Evolutionary conservation across 805 yeast genomes (phyloP).

Genomic region (Blastobotrys peoriensis): DNA sequence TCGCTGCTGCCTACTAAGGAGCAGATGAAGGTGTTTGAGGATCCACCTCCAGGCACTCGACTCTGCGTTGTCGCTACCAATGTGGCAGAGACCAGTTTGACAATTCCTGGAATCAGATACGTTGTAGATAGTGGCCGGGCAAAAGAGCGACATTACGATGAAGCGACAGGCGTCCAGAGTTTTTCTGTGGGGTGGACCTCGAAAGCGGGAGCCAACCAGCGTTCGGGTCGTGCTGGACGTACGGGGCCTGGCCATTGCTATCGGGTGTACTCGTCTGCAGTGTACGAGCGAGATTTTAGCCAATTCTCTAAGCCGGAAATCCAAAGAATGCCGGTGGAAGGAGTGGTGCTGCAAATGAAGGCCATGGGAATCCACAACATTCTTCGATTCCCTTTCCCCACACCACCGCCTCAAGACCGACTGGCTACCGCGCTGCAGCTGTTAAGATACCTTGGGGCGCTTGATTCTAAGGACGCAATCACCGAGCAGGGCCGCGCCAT

Average conservation of each 20-base stretch:
- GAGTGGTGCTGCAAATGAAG: conserved; percentile 93
- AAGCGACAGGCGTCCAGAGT: conserved; percentile 84
- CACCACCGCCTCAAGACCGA: conserved; percentile 69
- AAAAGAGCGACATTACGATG: conserved; percentile 78
- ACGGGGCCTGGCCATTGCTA: conserved; percentile 99
- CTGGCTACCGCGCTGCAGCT: conserved; percentile 61
- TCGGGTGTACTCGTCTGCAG: conserved; percentile 86
- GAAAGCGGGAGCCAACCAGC: conserved; percentile 92
- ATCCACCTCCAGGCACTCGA: conserved; percentile 80
- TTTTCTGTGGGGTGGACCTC: conserved; percentile 89
- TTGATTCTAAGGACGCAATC: conserved; percentile 45
- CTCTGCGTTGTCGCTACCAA: conserved; percentile 93
- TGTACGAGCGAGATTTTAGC: conserved; percentile 76
- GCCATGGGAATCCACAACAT: conserved; percentile 93
- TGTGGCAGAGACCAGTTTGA: conserved; percentile 95
- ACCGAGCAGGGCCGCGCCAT: conserved; percentile 79
- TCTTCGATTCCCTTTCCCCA: conserved; percentile 91
- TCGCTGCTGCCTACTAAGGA: conserved; percentile 90
- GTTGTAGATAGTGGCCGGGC: conserved; percentile 95
- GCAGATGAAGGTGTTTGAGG: conserved; percentile 86
- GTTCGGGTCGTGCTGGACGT: conserved; percentile 97
- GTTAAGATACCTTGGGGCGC: conserved; percentile 71
- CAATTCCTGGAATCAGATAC: conserved; percentile 91
- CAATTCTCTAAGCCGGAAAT: conserved; percentile 89
- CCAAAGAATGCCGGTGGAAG: conserved; percentile 90